Evolutionary conservation across 2,329 filamentous ascomycete genomes (phyloP).

Genomic region (Acrodontium crateriforme): DNA sequence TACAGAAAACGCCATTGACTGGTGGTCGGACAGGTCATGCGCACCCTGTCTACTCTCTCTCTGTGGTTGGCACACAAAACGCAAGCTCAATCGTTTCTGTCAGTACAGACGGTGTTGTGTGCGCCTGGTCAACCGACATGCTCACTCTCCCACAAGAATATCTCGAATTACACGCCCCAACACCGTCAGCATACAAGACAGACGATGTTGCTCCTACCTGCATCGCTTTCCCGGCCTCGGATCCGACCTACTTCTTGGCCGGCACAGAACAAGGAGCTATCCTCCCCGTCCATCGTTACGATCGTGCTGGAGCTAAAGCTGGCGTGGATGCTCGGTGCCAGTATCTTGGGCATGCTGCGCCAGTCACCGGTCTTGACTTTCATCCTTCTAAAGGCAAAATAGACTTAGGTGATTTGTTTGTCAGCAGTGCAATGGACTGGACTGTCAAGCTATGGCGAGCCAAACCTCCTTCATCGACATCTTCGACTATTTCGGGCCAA

Average conservation of each 20-base stretch:
- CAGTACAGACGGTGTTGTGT: constrained; percentile 91
- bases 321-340: constrained; percentile 80
- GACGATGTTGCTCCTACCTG: constrained; percentile 92
- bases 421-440: constrained; percentile 92
- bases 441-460: constrained; percentile 95
- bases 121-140: constrained; percentile 96
- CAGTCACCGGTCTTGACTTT: constrained; percentile 92
- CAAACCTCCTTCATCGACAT: constrained; percentile 60
- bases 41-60: constrained; percentile 88
- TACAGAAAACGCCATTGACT: constrained; percentile 91
- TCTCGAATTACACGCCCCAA: constrained; percentile 74
- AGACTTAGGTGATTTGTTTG: constrained; percentile 83
- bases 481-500: constrained; percentile 33
- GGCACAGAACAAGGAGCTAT: constrained; percentile 95
- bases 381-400: constrained; percentile 85
- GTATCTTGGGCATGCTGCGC: constrained; percentile 82
- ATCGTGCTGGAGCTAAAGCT: constrained; percentile 91
- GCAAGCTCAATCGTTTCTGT: constrained; percentile 97
- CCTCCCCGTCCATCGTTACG: constrained; percentile 92
- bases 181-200: constrained; percentile 54
- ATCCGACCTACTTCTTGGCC: constrained; percentile 94
- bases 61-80: constrained; percentile 95
- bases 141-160: constrained; percentile 92
- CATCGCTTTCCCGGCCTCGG: constrained; percentile 85
- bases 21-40: constrained; percentile 71